These are phyloP conservation scores for Russula brevipes DNA, from an alignment of 768 basidiomycete species.

Conservation along the genomic window DNA sequence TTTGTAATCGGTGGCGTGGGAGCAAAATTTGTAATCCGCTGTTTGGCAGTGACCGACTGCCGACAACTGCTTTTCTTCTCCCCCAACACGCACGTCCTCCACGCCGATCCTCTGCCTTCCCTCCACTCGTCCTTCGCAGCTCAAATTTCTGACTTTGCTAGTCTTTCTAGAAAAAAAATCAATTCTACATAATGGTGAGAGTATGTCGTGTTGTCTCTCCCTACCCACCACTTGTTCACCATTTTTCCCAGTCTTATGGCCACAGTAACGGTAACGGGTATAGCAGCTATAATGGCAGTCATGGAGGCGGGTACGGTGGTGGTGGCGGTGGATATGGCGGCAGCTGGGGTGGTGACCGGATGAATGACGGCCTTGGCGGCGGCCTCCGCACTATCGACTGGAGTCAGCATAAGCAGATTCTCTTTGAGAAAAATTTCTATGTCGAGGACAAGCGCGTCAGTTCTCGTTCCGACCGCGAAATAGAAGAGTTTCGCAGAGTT, in stretches of 20 bases:
- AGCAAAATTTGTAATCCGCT: background rate
- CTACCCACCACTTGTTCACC: conserved; percentile 3
- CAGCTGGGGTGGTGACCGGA: conserved; percentile 56
- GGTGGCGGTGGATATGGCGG: conserved; percentile 46
- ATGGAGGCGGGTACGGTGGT: conserved; percentile 30
- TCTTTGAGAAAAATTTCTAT: conserved; percentile 98
- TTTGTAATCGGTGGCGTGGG: conserved; percentile 20
- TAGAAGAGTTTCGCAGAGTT: conserved; percentile 74
- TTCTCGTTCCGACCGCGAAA: conserved; percentile 72
- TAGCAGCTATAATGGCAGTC: conserved; percentile 31
- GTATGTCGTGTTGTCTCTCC: conserved; percentile 17
- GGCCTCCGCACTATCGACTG: conserved; percentile 84
- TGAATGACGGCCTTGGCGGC: conserved; percentile 77
- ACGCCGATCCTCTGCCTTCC: conserved; percentile 17
- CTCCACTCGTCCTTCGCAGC: background rate
- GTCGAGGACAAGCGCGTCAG: conserved; percentile 83
- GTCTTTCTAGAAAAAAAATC: conserved; percentile 1
- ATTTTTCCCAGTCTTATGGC: conserved; percentile 30
- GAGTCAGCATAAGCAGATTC: conserved; percentile 62
- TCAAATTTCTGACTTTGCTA: conserved; percentile 1
- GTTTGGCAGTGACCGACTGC: background rate
- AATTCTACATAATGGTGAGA: conserved; percentile 27
- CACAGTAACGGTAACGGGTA: conserved; percentile 37
- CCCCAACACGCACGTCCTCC: conserved; percentile 23
- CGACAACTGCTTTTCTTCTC: background rate